A percentile compares a stretch with the other conserved stretches of the same genome.
These are phyloP conservation scores for Sporobolomyces phaffii DNA, from an alignment of 768 basidiomycete genomes.

Conservation along the genomic window DNA sequence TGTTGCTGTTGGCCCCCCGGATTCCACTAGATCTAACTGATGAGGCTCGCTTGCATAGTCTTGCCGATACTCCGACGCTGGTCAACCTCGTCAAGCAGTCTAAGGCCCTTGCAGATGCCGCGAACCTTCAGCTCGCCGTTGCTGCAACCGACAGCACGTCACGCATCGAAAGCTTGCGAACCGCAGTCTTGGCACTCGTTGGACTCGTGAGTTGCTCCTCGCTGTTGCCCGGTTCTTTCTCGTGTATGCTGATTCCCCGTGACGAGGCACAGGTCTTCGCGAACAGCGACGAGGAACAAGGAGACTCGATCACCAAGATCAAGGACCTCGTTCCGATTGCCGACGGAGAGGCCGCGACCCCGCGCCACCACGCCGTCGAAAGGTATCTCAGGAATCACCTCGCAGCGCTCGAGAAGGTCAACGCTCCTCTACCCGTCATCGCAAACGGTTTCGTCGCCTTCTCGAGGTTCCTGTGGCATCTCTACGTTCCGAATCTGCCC, in stretches of 20 bases:
- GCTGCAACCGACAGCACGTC: conserved; percentile 1
- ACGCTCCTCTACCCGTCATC: background rate
- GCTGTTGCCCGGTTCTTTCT: background rate
- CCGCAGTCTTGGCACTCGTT: conserved; percentile 12
- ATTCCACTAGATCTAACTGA: too few species aligned
- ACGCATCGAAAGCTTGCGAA: background rate
- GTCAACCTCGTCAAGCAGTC: conserved; percentile 27
- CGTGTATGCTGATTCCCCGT: background rate
- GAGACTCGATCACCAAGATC: conserved; percentile 25
- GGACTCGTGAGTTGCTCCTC: conserved; percentile 13
- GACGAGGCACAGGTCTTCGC: background rate
- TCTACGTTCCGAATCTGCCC: conserved; percentile 75
- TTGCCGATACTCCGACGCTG: conserved; percentile 22
- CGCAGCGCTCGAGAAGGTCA: background rate
- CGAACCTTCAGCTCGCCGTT: conserved; percentile 22
- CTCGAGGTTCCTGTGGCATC: conserved; percentile 54
- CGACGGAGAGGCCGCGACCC: too few species aligned
- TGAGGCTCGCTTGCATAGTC: background rate
- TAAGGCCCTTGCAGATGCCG: conserved; percentile 15
- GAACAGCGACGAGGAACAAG: conserved; percentile 6
- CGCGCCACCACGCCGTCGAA: too few species aligned
- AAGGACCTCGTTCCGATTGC: conserved; percentile 47
- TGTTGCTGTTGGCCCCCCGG: background rate
- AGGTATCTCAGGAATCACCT: conserved; percentile 39
- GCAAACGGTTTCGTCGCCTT: conserved; percentile 34